Percentiles rank a stretch among this genome's conserved stretches.
phyloP scores from a whole-genome alignment of 257 asterid genomes.

The Capsicum chinense region DNA sequence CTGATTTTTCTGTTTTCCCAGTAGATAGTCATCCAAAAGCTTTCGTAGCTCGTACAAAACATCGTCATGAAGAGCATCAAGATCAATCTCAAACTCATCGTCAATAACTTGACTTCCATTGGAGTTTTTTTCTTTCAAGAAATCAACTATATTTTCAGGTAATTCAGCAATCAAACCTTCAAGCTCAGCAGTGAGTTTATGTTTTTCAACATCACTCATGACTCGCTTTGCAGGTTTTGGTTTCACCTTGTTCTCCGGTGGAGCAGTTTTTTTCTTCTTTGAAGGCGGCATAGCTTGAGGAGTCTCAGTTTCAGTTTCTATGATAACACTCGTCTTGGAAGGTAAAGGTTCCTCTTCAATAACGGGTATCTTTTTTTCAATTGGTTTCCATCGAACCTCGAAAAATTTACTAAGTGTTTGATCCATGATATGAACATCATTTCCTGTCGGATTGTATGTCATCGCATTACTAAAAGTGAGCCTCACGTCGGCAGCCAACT shows the following conservation, averaged over 20 bases:
- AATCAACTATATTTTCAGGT: slow-evolving; percentile 74
- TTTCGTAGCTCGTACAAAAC: slow-evolving; percentile 65
- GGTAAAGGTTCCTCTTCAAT: slow-evolving; percentile 31
- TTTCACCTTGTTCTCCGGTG: slow-evolving; percentile 51
- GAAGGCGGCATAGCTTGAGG: slow-evolving; percentile 54
- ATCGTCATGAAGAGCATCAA: slow-evolving; percentile 70
- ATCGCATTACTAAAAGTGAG: slow-evolving; percentile 86
- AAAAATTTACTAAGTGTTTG: slow-evolving; percentile 56
- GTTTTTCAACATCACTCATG: slow-evolving; percentile 70
- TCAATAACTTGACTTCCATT: slow-evolving; percentile 59
- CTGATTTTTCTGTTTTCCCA: slow-evolving; percentile 57
- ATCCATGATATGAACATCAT: slow-evolving; percentile 72
- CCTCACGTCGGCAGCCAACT: slow-evolving; percentile 77
- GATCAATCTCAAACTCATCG: slow-evolving; percentile 89
- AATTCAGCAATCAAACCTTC: slow-evolving; percentile 62
- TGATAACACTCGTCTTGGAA: slow-evolving; percentile 51
- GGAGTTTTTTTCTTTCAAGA: slow-evolving; percentile 60
- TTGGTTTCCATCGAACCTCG: slow-evolving; percentile 76
- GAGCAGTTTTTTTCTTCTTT: slow-evolving; percentile 52
- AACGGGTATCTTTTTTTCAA: slow-evolving; percentile 49
- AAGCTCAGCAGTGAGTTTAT: slow-evolving; percentile 63
- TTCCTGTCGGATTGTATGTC: slow-evolving; percentile 85
- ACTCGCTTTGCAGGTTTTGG: slow-evolving; percentile 50
- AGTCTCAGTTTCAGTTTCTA: slow-evolving; percentile 72
- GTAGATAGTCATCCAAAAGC: slow-evolving; percentile 65